Evolutionary conservation across 2,329 filamentous ascomycete genomes (phyloP).

Genomic region (Alternaria postmessia): DNA sequence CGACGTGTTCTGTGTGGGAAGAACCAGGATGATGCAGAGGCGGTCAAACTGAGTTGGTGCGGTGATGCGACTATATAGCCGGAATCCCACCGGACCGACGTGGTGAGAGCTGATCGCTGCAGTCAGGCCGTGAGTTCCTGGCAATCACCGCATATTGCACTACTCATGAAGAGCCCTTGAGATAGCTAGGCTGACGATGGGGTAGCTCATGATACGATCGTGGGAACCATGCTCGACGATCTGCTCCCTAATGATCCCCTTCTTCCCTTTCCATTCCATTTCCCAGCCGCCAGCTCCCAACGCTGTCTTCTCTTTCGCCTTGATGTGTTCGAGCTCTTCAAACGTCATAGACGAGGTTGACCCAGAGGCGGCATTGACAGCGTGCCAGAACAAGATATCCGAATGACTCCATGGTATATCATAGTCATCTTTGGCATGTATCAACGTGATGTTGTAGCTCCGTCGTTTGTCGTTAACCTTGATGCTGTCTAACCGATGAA

Average conservation of each 20-base stretch:
- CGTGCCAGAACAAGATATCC: conserved; percentile 62
- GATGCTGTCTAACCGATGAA: conserved; percentile 42
- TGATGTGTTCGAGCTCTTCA: conserved; percentile 35
- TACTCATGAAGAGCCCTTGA: conserved; percentile 55
- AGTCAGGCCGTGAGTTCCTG: no score
- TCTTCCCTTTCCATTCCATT: conserved; percentile 57
- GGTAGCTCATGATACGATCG: conserved; percentile 67
- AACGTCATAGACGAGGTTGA: conserved; percentile 47
- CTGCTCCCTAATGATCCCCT: conserved; percentile 62
- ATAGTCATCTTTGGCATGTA: conserved; percentile 63
- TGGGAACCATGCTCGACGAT: conserved; percentile 66
- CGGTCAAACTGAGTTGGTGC: no score
- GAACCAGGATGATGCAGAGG: no score
- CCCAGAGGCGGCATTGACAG: conserved; percentile 58
- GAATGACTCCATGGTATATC: conserved; percentile 62
- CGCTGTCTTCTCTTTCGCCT: conserved; percentile 20
- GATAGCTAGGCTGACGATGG: conserved; percentile 62
- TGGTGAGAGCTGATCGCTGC: no score
- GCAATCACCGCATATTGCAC: no score
- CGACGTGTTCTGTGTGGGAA: no score
- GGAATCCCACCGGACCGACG: no score
- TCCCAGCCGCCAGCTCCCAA: conserved; percentile 61
- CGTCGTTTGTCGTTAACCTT: conserved; percentile 42
- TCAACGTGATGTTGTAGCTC: conserved; percentile 58
- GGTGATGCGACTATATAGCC: no score